These are phyloP conservation scores for Fusarium chaquense DNA, from an alignment of 2,329 filamentous ascomycete species.

Conservation along the genomic window DNA sequence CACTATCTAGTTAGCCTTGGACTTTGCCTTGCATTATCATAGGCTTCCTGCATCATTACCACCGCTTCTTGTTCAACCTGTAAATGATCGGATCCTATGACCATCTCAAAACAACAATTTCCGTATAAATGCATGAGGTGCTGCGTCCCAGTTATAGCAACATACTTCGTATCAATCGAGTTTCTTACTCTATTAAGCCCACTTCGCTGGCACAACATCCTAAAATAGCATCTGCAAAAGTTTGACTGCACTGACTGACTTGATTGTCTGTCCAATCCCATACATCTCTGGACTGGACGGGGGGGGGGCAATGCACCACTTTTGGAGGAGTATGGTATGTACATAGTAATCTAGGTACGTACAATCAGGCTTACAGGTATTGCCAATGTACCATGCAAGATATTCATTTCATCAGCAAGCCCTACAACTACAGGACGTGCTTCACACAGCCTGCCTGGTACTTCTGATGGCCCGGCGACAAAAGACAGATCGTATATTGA, in stretches of 20 bases:
- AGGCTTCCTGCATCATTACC: slow-evolving; percentile 23
- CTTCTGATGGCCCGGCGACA: background rate
- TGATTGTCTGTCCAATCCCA: slow-evolving; percentile 41
- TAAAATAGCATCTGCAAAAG: slow-evolving; percentile 45
- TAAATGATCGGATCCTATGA: background rate
- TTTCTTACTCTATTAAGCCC: slow-evolving; percentile 14
- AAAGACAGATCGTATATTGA: background rate
- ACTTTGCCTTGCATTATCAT: slow-evolving; percentile 7
- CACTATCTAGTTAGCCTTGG: slow-evolving; percentile 10
- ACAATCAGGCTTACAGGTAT: no score
- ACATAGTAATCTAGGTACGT: no score
- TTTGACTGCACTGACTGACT: background rate
- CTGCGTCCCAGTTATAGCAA: background rate
- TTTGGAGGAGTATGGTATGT: slow-evolving; percentile 1
- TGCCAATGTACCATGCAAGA: background rate
- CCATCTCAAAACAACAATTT: background rate
- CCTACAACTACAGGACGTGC: slow-evolving; percentile 6
- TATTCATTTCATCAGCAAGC: background rate
- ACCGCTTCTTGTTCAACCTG: slow-evolving; percentile 10
- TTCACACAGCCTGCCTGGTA: background rate
- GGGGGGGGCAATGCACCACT: slow-evolving; percentile 34
- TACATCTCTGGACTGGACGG: slow-evolving; percentile 18
- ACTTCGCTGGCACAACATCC: slow-evolving; percentile 41
- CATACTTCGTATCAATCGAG: background rate
- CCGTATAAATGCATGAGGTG: background rate